Evolutionary conservation across 192 early-diverging fungal genomes (phyloP).

Genomic region (Dissophora globulifera): DNA sequence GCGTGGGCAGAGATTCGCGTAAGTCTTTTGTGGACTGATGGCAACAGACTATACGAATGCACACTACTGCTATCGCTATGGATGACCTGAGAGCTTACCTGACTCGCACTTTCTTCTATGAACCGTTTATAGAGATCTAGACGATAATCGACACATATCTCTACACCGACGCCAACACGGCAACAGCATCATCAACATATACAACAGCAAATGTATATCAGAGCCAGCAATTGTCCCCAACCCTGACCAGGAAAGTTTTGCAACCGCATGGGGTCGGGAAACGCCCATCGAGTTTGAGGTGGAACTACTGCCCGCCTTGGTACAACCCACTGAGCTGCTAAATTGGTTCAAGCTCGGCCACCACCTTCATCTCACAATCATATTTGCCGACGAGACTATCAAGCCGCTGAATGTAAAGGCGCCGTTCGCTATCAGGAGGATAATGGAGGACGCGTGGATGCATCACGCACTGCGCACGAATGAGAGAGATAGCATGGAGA

Average conservation of each 20-base stretch:
- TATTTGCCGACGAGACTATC: constrained; percentile 4
- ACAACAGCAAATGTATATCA: not conserved
- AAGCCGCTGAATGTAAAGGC: constrained; percentile 13
- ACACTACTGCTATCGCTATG: no score
- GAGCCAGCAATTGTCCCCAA: not conserved
- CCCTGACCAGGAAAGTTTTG: constrained; percentile 4
- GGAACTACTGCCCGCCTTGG: not conserved
- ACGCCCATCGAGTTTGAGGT: constrained; percentile 9
- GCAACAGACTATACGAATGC: no score
- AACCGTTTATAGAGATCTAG: not conserved
- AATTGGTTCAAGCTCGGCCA: constrained; percentile 14
- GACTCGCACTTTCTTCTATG: no score
- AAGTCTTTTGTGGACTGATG: constrained; percentile 5
- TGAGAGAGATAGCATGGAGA: not conserved
- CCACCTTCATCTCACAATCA: not conserved
- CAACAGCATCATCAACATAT: not conserved
- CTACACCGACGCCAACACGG: not conserved
- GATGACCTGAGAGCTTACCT: no score
- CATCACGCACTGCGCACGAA: not conserved
- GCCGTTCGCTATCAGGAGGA: not conserved
- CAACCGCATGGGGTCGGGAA: constrained; percentile 21
- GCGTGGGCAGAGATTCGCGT: constrained; percentile 18
- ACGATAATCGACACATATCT: not conserved
- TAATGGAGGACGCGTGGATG: constrained; percentile 5
- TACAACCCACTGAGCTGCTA: constrained; percentile 8